These are phyloP conservation scores for Umbellularia californica DNA, from an alignment of 164 flowering plant species.

Conservation along the genomic window DNA sequence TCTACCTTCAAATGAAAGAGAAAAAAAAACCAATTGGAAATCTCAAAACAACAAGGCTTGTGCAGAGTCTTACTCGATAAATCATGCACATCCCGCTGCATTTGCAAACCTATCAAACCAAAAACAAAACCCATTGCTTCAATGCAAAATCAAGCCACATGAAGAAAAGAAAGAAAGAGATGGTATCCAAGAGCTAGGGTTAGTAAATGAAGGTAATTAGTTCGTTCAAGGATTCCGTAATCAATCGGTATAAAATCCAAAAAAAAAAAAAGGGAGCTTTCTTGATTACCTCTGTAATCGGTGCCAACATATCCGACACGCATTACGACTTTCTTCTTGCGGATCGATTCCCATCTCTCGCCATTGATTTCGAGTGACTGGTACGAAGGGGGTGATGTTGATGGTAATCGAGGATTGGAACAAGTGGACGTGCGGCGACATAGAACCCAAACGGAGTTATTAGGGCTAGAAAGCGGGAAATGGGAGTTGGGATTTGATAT, in stretches of 20 bases:
- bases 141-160: background rate
- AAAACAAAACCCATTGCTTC: background rate
- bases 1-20: background rate
- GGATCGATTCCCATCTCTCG: constrained; percentile 46
- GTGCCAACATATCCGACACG: constrained; percentile 85
- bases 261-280: background rate
- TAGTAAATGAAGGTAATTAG: background rate
- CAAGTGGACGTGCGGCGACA: constrained; percentile 1
- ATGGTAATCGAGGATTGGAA: constrained; percentile 11
- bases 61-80: constrained; percentile 44
- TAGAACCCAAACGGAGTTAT: background rate
- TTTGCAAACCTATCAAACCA: constrained; percentile 55
- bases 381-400: constrained; percentile 9
- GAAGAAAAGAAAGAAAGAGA: background rate
- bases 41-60: background rate
- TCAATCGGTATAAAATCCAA: background rate
- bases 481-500: constrained; percentile 7
- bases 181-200: background rate
- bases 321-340: constrained; percentile 75
- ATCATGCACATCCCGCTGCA: constrained; percentile 50
- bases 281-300: constrained; percentile 57
- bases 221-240: background rate
- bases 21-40: background rate
- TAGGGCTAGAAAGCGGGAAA: constrained; percentile 11
- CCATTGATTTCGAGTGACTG: background rate